Evolutionary conservation across 352 stramenopile genomes (phyloP), one percentile per base, ranked within the genome.

Genomic region (Globisporangium okanoganense): DNA sequence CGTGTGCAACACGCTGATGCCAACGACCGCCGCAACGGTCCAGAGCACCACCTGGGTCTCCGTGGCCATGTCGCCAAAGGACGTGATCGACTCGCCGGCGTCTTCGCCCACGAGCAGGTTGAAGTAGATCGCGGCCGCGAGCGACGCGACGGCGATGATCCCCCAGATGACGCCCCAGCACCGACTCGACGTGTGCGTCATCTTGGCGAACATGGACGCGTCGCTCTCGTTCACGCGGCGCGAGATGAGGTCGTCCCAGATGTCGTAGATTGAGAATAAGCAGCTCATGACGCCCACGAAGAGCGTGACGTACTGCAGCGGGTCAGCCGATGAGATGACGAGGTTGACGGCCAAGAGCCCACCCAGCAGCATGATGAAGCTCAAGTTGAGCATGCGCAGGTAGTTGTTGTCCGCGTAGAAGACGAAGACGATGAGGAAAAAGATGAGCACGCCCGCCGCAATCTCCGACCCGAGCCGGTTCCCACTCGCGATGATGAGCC

Each of bases 111-210:
- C 79, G 1, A 95, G 65, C 40, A 96, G 64, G 61, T 94, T 85
- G 69, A 95, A 92, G 69, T 94, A 96, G 22, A 96, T 68, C 3
- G 85, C 87, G 3, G 77, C 82, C 10, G 73, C 80, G 43, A 95
- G 81, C 61, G 88, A 87, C 29, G 72, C 76, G 52, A 95, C 56
- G 3, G 87, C 87, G 47, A 96, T 73, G 25, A 95, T 45, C 0
- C 82, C 88, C 88, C 88, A 96, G 58, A 96, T 95, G 25, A 95
- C 77, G 3, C 88, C 88, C 88, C 88, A 96, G 72, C 88, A 96
- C 22, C 88, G 87, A 66, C 83, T 94, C 1, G 85, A 95, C 27
- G 88, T 96, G 69, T 96, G 86, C 36, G 87, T 96, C 78, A 96
- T 86, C 62, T 95, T 92, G 61, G 88, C 86, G 54, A 96, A 96